Percentiles rank a stretch among this genome's conserved stretches.
These are phyloP conservation scores for Leccinum longicurvipes DNA, from an alignment of 768 basidiomycete species.

Conservation along the genomic window DNA sequence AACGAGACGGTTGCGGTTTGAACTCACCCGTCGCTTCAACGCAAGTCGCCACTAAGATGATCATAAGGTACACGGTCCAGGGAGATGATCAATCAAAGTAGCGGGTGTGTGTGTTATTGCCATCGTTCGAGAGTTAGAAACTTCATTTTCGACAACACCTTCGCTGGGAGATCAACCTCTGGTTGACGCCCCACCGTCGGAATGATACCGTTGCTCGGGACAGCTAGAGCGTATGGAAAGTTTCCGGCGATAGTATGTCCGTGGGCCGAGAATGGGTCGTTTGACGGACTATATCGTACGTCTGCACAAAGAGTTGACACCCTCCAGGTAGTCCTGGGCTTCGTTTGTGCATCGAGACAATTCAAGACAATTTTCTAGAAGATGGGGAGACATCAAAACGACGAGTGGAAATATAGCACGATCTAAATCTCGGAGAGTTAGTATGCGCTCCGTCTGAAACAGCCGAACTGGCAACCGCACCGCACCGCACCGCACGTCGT, in stretches of 20 bases:
- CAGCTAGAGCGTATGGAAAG: constrained; percentile 25
- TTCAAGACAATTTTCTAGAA: too few species aligned
- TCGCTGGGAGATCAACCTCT: constrained; percentile 29
- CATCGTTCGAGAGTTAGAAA: not conserved
- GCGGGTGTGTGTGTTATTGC: constrained; percentile 9
- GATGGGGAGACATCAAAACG: too few species aligned
- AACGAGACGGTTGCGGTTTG: constrained; percentile 11
- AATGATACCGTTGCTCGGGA: constrained; percentile 34
- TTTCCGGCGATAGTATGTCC: constrained; percentile 34
- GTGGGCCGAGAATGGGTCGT: constrained; percentile 31
- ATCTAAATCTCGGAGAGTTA: too few species aligned
- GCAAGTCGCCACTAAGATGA: constrained; percentile 19
- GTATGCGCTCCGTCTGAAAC: too few species aligned
- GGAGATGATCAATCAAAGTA: constrained; percentile 10
- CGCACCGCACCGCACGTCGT: too few species aligned
- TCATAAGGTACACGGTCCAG: constrained; percentile 18
- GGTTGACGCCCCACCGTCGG: constrained; percentile 28
- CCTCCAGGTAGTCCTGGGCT: too few species aligned
- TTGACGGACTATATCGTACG: constrained; percentile 23
- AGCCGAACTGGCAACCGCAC: not conserved
- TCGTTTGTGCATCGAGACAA: too few species aligned
- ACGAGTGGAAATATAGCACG: too few species aligned
- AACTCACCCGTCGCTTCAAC: not conserved
- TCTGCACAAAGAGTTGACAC: constrained; percentile 9
- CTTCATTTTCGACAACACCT: constrained; percentile 13